Conservation (phyloP, 495 filamentous ascomycete species). For the Filosporella fistucella region DNA sequence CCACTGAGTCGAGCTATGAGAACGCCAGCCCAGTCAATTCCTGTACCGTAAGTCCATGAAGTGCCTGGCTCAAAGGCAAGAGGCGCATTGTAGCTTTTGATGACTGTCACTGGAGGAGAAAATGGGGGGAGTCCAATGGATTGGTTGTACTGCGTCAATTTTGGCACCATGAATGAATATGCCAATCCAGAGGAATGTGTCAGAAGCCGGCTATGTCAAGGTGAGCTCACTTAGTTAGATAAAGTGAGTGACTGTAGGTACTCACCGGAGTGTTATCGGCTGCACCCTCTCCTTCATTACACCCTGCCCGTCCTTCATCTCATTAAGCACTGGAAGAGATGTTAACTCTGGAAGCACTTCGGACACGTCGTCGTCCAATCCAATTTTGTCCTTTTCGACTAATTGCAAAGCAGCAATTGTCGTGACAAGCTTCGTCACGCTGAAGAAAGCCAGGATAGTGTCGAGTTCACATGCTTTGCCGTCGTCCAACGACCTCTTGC, state of each 20-base stretch:
- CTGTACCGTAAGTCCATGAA: slow-evolving; percentile 41
- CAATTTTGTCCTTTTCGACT: slow-evolving; percentile 48
- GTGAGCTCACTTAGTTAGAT: background rate
- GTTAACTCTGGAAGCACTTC: slow-evolving; percentile 26
- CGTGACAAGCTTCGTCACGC: slow-evolving; percentile 51
- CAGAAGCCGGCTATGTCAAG: slow-evolving; percentile 22
- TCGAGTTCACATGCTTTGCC: no score
- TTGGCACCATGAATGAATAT: slow-evolving; percentile 5
- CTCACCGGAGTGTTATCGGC: slow-evolving; percentile 20
- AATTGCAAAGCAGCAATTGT: slow-evolving; percentile 57
- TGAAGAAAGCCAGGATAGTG: no score
- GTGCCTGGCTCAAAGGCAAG: slow-evolving; percentile 44
- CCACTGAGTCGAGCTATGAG: slow-evolving; percentile 41
- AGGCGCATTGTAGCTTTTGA: slow-evolving; percentile 26
- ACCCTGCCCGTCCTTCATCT: slow-evolving; percentile 10
- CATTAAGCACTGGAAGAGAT: slow-evolving; percentile 21
- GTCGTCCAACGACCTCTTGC: no score
- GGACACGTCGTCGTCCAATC: slow-evolving; percentile 20
- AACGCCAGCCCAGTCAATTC: slow-evolving; percentile 49
- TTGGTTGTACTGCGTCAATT: background rate
- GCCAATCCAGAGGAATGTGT: slow-evolving; percentile 18
- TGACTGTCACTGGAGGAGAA: background rate
- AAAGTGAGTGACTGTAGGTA: background rate
- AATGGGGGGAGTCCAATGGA: background rate
- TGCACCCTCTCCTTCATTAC: no score